Conservation (phyloP, 1,284 basidiomycete genomes). For the Schizophyllum amplum region DNA sequence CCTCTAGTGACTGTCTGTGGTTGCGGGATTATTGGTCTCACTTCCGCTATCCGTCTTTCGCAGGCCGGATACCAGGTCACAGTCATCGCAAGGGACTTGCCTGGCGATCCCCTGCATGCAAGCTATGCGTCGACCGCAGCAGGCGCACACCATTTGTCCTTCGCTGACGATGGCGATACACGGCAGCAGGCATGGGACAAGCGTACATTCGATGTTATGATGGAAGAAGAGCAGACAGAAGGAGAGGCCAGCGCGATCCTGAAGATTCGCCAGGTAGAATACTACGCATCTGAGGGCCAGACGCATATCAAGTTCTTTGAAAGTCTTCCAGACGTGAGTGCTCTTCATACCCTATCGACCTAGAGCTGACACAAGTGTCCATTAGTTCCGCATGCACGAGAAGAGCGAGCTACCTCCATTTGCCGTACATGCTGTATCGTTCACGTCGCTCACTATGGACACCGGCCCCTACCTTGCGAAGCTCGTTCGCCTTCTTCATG, state of each 20-base stretch:
- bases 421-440: constrained; percentile 14
- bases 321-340: constrained; percentile 12
- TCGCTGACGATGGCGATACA: constrained; percentile 15
- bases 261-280: constrained; percentile 14
- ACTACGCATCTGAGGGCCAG: constrained; percentile 13
- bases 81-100: constrained; percentile 14
- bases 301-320: constrained; percentile 16
- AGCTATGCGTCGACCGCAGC: constrained; percentile 16
- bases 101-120: constrained; percentile 13
- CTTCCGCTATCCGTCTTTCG: constrained; percentile 14
- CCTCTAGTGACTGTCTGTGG: constrained; percentile 10
- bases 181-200: constrained; percentile 13
- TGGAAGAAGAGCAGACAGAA: constrained; percentile 14
- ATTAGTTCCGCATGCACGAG: constrained; percentile 12
- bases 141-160: constrained; percentile 17
- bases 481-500: constrained; percentile 9
- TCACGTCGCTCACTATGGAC: constrained; percentile 18
- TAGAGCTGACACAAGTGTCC: background rate
- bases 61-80: constrained; percentile 12
- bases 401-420: constrained; percentile 10
- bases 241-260: constrained; percentile 12
- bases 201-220: constrained; percentile 16
- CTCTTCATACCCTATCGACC: background rate
- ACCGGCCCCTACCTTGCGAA: constrained; percentile 13
- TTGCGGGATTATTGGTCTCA: constrained; percentile 16